These are phyloP conservation scores for Saccharata proteae DNA, from an alignment of 2,329 filamentous ascomycete genomes.

Conservation along the genomic window DNA sequence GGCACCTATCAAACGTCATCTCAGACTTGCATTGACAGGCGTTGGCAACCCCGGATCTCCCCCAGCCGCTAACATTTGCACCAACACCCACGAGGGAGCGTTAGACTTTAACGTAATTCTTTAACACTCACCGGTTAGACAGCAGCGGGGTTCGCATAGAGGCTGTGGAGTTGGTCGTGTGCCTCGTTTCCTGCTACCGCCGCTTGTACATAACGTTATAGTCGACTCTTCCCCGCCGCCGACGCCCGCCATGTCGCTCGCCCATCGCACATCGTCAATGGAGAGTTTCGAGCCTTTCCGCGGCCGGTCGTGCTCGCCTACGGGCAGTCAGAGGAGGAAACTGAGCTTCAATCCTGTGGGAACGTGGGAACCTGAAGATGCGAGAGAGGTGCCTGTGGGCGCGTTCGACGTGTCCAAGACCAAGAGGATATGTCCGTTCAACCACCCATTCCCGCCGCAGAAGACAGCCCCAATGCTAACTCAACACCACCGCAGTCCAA, in stretches of 20 bases:
- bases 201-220: neutral
- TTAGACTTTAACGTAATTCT: too few relatives aligned
- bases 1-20: too few relatives aligned
- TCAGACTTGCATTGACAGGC: too few relatives aligned
- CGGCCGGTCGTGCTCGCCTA: slow-evolving; percentile 15
- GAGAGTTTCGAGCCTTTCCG: slow-evolving; percentile 29
- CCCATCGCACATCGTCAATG: slow-evolving; percentile 26
- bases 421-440: slow-evolving; percentile 39
- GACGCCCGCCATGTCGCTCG: slow-evolving; percentile 23
- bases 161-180: neutral
- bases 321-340: slow-evolving; percentile 29
- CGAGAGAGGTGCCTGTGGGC: slow-evolving; percentile 29
- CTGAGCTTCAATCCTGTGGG: slow-evolving; percentile 38
- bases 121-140: too few relatives aligned
- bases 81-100: too few relatives aligned
- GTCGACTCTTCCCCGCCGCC: too few relatives aligned
- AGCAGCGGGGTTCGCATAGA: neutral
- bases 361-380: slow-evolving; percentile 28
- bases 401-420: slow-evolving; percentile 44
- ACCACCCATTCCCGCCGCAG: neutral
- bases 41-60: too few relatives aligned
- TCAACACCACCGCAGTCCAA: slow-evolving; percentile 41
- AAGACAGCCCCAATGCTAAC: slow-evolving; percentile 14
- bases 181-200: neutral
- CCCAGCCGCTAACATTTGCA: too few relatives aligned